These are phyloP conservation scores for Monosporascus sp. DNA, from an alignment of 2,329 filamentous ascomycete genomes.

Conservation along the genomic window DNA sequence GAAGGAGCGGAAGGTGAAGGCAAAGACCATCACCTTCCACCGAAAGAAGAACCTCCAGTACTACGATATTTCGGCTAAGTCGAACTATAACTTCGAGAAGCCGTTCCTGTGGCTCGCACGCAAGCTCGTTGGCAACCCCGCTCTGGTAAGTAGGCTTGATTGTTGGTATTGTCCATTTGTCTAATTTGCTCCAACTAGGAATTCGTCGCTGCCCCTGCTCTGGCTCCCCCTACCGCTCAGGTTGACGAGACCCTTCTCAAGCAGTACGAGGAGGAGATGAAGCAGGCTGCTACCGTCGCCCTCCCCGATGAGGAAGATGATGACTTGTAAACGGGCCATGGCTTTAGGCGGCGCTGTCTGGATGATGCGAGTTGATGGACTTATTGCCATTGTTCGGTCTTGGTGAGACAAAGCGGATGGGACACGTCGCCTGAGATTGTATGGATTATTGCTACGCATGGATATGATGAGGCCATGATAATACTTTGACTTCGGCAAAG, in stretches of 20 bases:
- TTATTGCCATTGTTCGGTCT: not conserved
- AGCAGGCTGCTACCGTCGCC: slow-evolving; percentile 70
- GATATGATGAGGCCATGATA: slow-evolving; percentile 18
- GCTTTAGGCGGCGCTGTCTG: slow-evolving; percentile 9
- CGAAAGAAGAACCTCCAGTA: slow-evolving; percentile 99
- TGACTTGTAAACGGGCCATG: slow-evolving; percentile 43
- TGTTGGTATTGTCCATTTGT: not conserved
- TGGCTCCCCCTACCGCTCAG: slow-evolving; percentile 86
- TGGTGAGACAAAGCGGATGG: not conserved
- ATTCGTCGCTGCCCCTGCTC: slow-evolving; percentile 91
- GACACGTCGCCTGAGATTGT: slow-evolving; percentile 4
- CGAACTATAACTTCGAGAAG: slow-evolving; percentile 99
- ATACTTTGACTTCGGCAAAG: slow-evolving; percentile 20
- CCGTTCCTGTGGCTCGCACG: slow-evolving; percentile 98
- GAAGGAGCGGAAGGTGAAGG: slow-evolving; percentile 99
- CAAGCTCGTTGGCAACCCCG: slow-evolving; percentile 94
- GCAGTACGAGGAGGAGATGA: slow-evolving; percentile 86
- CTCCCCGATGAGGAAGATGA: slow-evolving; percentile 89
- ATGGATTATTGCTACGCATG: slow-evolving; percentile 11
- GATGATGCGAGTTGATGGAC: slow-evolving; percentile 6
- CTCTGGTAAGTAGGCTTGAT: slow-evolving; percentile 53
- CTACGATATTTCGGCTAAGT: slow-evolving; percentile 99
- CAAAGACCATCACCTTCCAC: slow-evolving; percentile 99
- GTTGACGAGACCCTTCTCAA: slow-evolving; percentile 80
- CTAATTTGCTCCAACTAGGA: slow-evolving; percentile 53